phyloP scores from a whole-genome alignment of 805 yeast species.

The Pichia phayaonensis region DNA sequence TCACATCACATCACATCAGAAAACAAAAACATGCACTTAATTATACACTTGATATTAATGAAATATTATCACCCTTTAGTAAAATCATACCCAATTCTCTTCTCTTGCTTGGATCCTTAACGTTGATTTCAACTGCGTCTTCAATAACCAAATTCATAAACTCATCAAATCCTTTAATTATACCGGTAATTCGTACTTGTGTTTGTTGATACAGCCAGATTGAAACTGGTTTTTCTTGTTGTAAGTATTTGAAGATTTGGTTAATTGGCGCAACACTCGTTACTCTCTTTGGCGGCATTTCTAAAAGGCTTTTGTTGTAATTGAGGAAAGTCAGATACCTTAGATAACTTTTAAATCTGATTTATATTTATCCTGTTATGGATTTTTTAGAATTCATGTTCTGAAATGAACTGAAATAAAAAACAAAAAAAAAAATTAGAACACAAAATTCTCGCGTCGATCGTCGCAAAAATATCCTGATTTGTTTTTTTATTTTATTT shows the following conservation, averaged over 20 bases:
- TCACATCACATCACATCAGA: not conserved
- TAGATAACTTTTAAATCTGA: too few species aligned
- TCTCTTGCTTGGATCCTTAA: slow-evolving; percentile 33
- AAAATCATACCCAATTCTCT: slow-evolving; percentile 65
- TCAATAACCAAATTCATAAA: slow-evolving; percentile 78
- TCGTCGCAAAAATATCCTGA: too few species aligned
- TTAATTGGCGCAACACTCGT: slow-evolving; percentile 86
- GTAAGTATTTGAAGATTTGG: slow-evolving; percentile 78
- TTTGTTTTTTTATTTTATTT: not conserved
- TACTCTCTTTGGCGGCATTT: slow-evolving; percentile 31
- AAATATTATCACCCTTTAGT: slow-evolving; percentile 90
- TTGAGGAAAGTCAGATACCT: too few species aligned
- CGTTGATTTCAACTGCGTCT: slow-evolving; percentile 55
- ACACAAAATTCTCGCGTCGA: too few species aligned
- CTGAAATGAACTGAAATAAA: too few species aligned
- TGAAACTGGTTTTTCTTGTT: slow-evolving; percentile 69
- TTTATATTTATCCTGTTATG: too few species aligned
- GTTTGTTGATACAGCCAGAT: slow-evolving; percentile 90
- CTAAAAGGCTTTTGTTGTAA: too few species aligned
- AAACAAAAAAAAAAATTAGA: too few species aligned
- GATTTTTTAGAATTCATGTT: too few species aligned
- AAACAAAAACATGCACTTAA: not conserved
- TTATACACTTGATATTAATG: slow-evolving; percentile 47
- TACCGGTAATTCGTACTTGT: slow-evolving; percentile 69
- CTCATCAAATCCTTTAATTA: slow-evolving; percentile 90